Percentiles rank a stretch among this genome's conserved stretches.
These are phyloP conservation scores for Ramaria rubella DNA, from an alignment of 768 basidiomycete species.

Conservation along the genomic window DNA sequence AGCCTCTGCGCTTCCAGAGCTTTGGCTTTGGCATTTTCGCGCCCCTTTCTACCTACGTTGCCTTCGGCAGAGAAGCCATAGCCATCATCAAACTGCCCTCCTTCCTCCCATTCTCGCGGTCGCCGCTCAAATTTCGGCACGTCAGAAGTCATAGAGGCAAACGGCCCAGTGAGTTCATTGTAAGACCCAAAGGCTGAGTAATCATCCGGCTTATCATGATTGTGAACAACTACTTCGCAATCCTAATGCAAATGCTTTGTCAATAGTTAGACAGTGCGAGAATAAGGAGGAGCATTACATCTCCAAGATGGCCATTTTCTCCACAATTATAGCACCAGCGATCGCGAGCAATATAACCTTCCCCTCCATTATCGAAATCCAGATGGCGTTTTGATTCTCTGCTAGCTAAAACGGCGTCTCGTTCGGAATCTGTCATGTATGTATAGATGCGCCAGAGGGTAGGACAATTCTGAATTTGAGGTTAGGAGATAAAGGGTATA, in stretches of 20 bases:
- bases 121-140: conserved; percentile 26
- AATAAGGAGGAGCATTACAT: conserved; percentile 40
- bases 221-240: conserved; percentile 42
- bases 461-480: conserved; percentile 61
- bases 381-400: conserved; percentile 47
- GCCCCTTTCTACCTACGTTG: conserved; percentile 61
- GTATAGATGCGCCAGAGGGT: conserved; percentile 77
- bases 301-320: conserved; percentile 65
- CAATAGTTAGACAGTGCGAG: not conserved
- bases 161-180: conserved; percentile 61
- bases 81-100: conserved; percentile 34
- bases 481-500: not conserved
- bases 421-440: conserved; percentile 54
- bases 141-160: conserved; percentile 36
- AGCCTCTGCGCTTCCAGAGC: conserved; percentile 46
- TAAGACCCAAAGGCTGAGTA: conserved; percentile 62
- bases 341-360: conserved; percentile 68
- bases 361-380: conserved; percentile 61
- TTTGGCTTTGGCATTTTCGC: conserved; percentile 50
- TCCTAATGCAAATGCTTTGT: conserved; percentile 41
- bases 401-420: conserved; percentile 33
- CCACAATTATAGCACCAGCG: conserved; percentile 84
- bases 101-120: conserved; percentile 39
- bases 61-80: conserved; percentile 44
- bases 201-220: conserved; percentile 39